Evolutionary conservation across 345 rosid species (phyloP), one percentile per base, ranked within the genome.

Genomic region (Garcia nutans): DNA sequence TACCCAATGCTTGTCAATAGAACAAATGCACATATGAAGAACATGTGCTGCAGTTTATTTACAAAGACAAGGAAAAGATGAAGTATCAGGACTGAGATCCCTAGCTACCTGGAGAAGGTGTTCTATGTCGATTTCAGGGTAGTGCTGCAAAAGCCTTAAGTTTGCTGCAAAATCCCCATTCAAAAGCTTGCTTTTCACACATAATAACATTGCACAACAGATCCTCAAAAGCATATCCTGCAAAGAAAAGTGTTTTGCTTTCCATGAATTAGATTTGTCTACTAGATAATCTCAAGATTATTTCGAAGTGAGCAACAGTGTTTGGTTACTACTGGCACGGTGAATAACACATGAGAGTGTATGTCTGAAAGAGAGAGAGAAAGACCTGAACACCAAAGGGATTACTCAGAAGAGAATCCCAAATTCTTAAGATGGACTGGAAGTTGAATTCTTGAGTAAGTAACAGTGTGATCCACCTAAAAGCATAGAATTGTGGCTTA

Each of bases 201-300:
- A 87, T 70, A 91, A 28, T 74, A 89, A 71, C 96, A 91, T 91
- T 44, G 89, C 90, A 58, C 96, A 91, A 74, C 96, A 91, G 44
- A 87, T 86, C 16, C 91, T 77, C 67, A 88, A 74, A 77, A 91
- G 93, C 96, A 87, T 89, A 74, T 91, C 89, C 93, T 90, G 90
- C 88, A 76, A 19, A 9, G n/a, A 26, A 49, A 28, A 28, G 2
- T 28, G 4, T 45, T 58, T 67, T 69, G 45, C 28, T 15, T 26
- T 47, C 55, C 50, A 23, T 16, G 57, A 28, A 56, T 56, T 65
- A 31, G 55, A 8, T 31, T 63, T 74, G 31, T 28, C 10, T 5
- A 63, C 24, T 31, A 54, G 47, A 55, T 61, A 24, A 19, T 3
- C 13, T 20, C n/a, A 66, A 64, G 50, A 47, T 72, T 33, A 42